Evolutionary conservation across 73 alveolate species (phyloP), one percentile per base, ranked within the genome.

Genomic region (Blepharisma stoltei): DNA sequence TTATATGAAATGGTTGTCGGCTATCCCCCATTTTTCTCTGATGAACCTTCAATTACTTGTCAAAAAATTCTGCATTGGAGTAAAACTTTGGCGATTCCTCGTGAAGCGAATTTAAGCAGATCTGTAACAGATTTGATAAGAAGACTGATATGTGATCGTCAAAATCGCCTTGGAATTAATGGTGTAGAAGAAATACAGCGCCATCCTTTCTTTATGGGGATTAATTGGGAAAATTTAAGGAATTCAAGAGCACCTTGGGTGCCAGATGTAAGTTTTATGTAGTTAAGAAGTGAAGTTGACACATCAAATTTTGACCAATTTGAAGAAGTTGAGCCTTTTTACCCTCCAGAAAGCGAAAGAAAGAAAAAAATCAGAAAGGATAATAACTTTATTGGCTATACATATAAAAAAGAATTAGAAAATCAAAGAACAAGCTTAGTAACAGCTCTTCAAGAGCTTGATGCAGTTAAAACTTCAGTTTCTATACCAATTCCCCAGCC

Each of bases 261-360:
- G 70, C 95, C 95, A 23, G 83, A 88, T 54, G 23, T 88, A 75
- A 80, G 77, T 69, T 78, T 78, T 67, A 60, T 55, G 9, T 32
- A 32, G 41, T 32, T 32, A 32, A 32, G 41, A 32, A 32, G 41
- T 32, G 92, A 89, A 54, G 70, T 81, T 47, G 95, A 90, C 81
- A 85, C 93, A 0, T 86, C 83, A 81, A 84, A 90, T 81, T 93
- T 93, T 76, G 98, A 93, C 85, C 89, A 84, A 68, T 93, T 93
- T 78, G 98, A 93, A 76, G 98, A 93, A 85, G 92, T 87, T 55
- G 97, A 93, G 73, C 92, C 96, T 60, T 92, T 92, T 86, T 86
- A 85, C 55, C 95, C 94, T 52, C 71, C 78, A 50, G 86, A 85
- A 48, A 67, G 27, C 6, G 48, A 67, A 32, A 32, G 3, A 32